phyloP scores from a whole-genome alignment of 208 protist species.

The Leishmania gerbilli region DNA sequence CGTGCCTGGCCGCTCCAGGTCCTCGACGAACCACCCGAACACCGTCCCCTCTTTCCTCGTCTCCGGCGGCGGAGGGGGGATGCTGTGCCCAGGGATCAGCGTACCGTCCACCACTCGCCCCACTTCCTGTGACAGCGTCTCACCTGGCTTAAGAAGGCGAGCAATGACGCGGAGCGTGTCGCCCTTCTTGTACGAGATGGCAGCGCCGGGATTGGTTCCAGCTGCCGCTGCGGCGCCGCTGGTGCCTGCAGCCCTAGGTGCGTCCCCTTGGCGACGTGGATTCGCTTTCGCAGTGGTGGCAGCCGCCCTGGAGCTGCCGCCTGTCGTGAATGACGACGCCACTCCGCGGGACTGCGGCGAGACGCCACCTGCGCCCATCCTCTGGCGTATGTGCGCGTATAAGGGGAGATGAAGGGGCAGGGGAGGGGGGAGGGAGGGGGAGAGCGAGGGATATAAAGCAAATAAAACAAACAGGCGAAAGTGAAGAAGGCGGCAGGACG shows the following conservation, averaged over 20 bases:
- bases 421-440: background rate
- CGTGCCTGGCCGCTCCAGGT: slow-evolving; percentile 47
- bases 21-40: slow-evolving; percentile 78
- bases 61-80: slow-evolving; percentile 21
- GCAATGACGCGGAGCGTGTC: slow-evolving; percentile 24
- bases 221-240: background rate
- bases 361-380: slow-evolving; percentile 53
- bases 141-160: slow-evolving; percentile 24
- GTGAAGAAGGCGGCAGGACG: background rate
- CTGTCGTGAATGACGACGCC: background rate
- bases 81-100: background rate
- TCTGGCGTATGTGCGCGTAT: background rate
- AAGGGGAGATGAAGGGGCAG: background rate
- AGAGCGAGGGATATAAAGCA: background rate
- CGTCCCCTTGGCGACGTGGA: background rate
- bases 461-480: background rate
- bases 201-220: background rate
- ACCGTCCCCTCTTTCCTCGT: slow-evolving; percentile 4
- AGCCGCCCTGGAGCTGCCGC: background rate
- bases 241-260: background rate
- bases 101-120: slow-evolving; percentile 24
- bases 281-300: background rate
- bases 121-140: slow-evolving; percentile 33
- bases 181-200: background rate
- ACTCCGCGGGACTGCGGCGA: slow-evolving; percentile 6